A percentile compares a stretch with the other conserved stretches of the same genome.
Conservation (phyloP, 1,139 yeast genomes). For the Protomyces gravidus region DNA sequence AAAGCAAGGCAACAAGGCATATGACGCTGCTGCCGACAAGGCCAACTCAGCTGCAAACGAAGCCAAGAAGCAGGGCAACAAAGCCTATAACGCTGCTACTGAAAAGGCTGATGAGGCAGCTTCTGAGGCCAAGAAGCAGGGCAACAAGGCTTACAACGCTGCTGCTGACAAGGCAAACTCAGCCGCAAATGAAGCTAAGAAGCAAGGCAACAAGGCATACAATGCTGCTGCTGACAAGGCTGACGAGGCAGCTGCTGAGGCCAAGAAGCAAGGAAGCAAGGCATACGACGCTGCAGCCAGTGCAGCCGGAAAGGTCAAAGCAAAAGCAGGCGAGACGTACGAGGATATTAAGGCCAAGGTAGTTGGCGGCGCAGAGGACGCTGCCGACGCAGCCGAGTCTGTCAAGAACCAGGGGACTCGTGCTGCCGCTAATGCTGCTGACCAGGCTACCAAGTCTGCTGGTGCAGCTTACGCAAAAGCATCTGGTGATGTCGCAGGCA, state of each 20-base stretch:
- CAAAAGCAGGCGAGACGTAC: neutral
- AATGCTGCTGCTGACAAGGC: slow-evolving; percentile 10
- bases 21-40: slow-evolving; percentile 23
- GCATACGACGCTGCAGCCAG: slow-evolving; percentile 20
- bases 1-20: neutral
- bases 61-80: neutral
- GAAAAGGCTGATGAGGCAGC: neutral
- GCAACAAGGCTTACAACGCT: neutral
- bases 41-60: slow-evolving; percentile 33
- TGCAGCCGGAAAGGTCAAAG: slow-evolving; percentile 19
- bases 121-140: neutral
- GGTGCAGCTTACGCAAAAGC: slow-evolving; percentile 30
- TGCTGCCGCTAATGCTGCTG: slow-evolving; percentile 7
- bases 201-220: neutral
- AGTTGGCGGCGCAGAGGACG: slow-evolving; percentile 12
- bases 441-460: slow-evolving; percentile 20
- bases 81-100: neutral
- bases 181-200: neutral
- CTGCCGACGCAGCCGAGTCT: slow-evolving; percentile 20
- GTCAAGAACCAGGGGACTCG: slow-evolving; percentile 8
- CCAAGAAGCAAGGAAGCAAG: slow-evolving; percentile 16
- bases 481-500: slow-evolving; percentile 24
- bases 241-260: slow-evolving; percentile 27
- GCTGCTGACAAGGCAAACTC: neutral
- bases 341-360: neutral